Percentiles rank a stretch among this genome's conserved stretches.
Conservation (phyloP, 768 basidiomycete species). For the Phanerochaete carnosa region DNA sequence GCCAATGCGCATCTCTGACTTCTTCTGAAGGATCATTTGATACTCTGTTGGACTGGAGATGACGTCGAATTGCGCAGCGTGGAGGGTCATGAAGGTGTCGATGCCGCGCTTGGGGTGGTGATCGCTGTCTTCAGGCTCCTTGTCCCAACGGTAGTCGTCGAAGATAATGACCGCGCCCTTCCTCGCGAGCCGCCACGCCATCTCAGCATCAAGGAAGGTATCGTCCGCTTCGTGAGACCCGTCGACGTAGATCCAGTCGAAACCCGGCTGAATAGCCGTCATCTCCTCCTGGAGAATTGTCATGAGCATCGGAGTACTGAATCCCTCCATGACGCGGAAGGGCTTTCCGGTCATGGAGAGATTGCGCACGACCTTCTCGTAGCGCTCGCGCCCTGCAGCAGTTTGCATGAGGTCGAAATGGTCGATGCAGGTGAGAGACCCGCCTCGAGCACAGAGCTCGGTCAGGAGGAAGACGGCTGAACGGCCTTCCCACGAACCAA, state of each 20-base stretch:
- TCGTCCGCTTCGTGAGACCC: conserved; percentile 60
- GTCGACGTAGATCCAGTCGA: conserved; percentile 59
- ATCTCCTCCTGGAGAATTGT: conserved; percentile 46
- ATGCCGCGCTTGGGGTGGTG: conserved; percentile 57
- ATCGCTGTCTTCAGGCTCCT: conserved; percentile 42
- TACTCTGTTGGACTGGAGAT: conserved; percentile 39
- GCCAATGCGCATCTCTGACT: conserved; percentile 48
- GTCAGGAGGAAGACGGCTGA: conserved; percentile 53
- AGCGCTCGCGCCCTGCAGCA: conserved; percentile 43
- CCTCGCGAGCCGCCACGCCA: conserved; percentile 52
- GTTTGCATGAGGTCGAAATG: conserved; percentile 55
- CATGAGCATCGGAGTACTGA: conserved; percentile 52
- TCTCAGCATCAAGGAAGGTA: conserved; percentile 57
- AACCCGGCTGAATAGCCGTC: conserved; percentile 34
- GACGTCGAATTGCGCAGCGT: conserved; percentile 43
- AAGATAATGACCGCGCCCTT: conserved; percentile 51
- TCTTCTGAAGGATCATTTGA: conserved; percentile 53
- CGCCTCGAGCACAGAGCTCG: conserved; percentile 41
- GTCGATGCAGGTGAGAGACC: conserved; percentile 52
- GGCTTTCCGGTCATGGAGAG: conserved; percentile 40
- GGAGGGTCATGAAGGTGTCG: conserved; percentile 51
- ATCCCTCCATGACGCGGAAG: conserved; percentile 45
- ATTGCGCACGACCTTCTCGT: conserved; percentile 43
- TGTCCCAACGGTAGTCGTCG: conserved; percentile 56
- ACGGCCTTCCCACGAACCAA: conserved; percentile 64